Base-by-base conservation (phyloP, 1,139 yeast species). In the Candida labiduridarum region DNA sequence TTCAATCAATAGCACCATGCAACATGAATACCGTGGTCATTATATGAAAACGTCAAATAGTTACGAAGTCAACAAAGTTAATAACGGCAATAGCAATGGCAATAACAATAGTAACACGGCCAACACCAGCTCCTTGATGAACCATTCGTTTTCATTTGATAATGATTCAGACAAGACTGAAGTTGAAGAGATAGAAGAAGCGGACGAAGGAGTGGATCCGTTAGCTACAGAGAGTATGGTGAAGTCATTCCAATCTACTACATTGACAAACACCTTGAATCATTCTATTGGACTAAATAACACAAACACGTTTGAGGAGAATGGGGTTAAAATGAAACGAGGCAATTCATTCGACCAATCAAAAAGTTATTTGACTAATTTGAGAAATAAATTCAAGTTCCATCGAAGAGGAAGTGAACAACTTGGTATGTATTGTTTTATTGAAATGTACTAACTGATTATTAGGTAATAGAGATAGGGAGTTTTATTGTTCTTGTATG, bases 311-410 rank as follows among this genome's bases (percentile, higher is more conserved):
- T 25, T 34, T 12, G 38, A 34, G n/a, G 30, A 22, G 12, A 22
- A n/a, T 15, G 14, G 22, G 5, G 34, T 39, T 34, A 33, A 34
- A 33, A 43, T 43, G 45, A 35, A 34, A 12, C 22, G 45, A 22
- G 40, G 61, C 2, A 52, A 40, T 44, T 64, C 69, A 50, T 75
- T 56, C 56, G 80, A 76, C 53, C 78, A 73, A 53, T 74, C 80
- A 67, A 72, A 58, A 67, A 57, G 75, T 31, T 61, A 56, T 27
- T 58, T 63, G 39, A 57, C 59, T 45, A 62, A 54, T 49, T 48
- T 50, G 33, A 54, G 51, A 18, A 46, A 46, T 43, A 62, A 58
- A 47, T 49, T 58, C 27, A 59, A 56, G 35, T 51, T 48, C 15
- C 56, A 55, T 19, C 55, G 72, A 49, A 58, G 72, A 56, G 56